Conservation (phyloP, 2,329 filamentous ascomycete species). For the Neophaeococcomyces aloes region DNA sequence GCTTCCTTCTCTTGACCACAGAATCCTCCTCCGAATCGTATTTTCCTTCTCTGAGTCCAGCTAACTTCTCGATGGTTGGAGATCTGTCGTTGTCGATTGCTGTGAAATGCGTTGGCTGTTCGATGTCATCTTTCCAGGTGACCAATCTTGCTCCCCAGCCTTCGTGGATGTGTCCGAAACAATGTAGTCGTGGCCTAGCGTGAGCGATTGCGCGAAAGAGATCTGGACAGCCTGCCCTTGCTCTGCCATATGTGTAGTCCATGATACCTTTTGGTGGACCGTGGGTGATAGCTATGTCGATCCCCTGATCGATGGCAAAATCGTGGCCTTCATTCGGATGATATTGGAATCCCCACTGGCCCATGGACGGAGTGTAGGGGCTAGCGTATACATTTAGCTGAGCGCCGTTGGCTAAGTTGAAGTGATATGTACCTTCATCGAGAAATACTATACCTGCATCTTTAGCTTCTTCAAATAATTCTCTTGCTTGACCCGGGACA, state of each 20-base stretch:
- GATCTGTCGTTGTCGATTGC: slow-evolving; percentile 37
- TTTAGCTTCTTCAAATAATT: slow-evolving; percentile 32
- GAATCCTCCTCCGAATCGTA: slow-evolving; percentile 7
- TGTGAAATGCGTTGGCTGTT: slow-evolving; percentile 35
- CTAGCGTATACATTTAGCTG: slow-evolving; percentile 43
- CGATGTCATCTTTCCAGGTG: slow-evolving; percentile 37
- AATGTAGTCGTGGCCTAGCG: slow-evolving; percentile 28
- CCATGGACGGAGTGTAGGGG: slow-evolving; percentile 40
- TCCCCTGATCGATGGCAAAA: slow-evolving; percentile 24
- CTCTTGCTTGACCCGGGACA: slow-evolving; percentile 27
- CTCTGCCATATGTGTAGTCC: slow-evolving; percentile 31
- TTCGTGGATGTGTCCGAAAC: slow-evolving; percentile 36
- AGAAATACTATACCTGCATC: slow-evolving; percentile 38
- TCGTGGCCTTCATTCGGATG: slow-evolving; percentile 27
- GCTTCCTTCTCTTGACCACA: slow-evolving; percentile 4
- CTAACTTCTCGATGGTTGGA: slow-evolving; percentile 28
- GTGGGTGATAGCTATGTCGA: slow-evolving; percentile 46
- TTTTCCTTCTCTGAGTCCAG: slow-evolving; percentile 14
- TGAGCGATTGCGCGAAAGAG: slow-evolving; percentile 27
- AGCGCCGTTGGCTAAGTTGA: slow-evolving; percentile 42
- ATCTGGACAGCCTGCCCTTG: slow-evolving; percentile 26
- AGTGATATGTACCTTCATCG: slow-evolving; percentile 41
- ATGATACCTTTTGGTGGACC: slow-evolving; percentile 45
- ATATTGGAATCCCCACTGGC: slow-evolving; percentile 45
- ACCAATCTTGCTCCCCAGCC: slow-evolving; percentile 48